Evolutionary conservation across 2,329 filamentous ascomycete genomes (phyloP), one percentile per base, ranked within the genome.

Genomic region (Elsinoe necatrix): DNA sequence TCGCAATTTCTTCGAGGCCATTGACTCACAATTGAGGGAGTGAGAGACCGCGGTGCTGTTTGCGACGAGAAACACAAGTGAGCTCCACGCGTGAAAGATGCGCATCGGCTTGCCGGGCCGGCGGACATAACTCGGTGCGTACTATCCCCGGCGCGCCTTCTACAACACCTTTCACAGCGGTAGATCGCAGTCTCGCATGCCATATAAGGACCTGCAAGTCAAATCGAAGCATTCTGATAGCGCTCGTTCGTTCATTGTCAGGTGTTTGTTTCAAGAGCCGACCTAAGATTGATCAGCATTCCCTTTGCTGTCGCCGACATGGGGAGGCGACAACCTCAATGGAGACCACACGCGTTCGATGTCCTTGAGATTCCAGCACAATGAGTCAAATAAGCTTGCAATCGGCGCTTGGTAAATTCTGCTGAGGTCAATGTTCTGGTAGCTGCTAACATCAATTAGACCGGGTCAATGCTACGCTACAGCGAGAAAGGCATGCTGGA

Each of bases 401-500:
- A 14, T 47, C 55, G 16, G 57, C 57, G 20, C 50, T 58, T 29
- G 52, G 57, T 58, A 52, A 12, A 1, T 18, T 8, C 1, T 9
- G 6, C n/a, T 16, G 27, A 9, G 14, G 3, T 9, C 1, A 27
- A 9, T 31, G 5, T 14, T 47, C 25, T 20, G 21, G 4, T 16
- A 14, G 21, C 7, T 18, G 20, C 48, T 27, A 31, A 31, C 9
- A 20, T 18, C 14, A 21, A 57, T 29, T 39, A 59, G 58, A 18
- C 45, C 37, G 31, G 16, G 43, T 34, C 11, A 54, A 34, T 37
- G 48, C 29, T 6, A 52, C n/a, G 8, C 48, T 52, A 2, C 48
- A 52, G 34, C 73, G 68, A 60, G 75, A 77, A 23, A 78, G 80
- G 37, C 67, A 65, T 31, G 72, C 77, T 58, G 80, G 77, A 29